Evolutionary conservation across 257 asterid species (phyloP).

Genomic region (Solanum ossicruentum): DNA sequence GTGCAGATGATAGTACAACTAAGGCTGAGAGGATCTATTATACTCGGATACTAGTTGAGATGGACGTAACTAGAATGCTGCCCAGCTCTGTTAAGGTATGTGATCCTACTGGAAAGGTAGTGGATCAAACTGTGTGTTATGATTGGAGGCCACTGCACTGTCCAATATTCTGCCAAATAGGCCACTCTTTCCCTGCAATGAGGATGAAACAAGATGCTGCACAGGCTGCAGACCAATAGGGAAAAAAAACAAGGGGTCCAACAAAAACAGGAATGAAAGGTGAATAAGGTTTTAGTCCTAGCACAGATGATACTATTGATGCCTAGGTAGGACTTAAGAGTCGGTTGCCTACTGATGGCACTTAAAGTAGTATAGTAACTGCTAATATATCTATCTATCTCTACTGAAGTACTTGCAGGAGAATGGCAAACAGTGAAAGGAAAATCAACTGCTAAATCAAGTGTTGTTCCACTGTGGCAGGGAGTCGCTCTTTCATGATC

Average conservation of each 20-base stretch:
- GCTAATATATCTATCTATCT: background rate
- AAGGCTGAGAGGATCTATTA: background rate
- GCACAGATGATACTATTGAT: background rate
- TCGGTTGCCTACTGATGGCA: background rate
- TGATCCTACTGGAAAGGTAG: background rate
- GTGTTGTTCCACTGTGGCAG: background rate
- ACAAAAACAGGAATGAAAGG: background rate
- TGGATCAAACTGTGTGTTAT: background rate
- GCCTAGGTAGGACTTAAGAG: background rate
- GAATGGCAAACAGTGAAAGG: background rate
- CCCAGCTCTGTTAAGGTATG: background rate
- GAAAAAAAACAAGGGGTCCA: background rate
- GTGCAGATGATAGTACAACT: background rate
- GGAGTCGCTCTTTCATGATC: background rate
- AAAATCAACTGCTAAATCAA: background rate
- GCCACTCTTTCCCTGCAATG: background rate
- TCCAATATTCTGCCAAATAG: background rate
- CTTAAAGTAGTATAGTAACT: background rate
- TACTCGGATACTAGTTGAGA: background rate
- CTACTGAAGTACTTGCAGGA: background rate
- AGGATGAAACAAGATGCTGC: background rate
- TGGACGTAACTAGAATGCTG: background rate
- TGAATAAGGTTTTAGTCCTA: background rate
- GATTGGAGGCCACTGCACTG: background rate
- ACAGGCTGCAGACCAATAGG: background rate